A percentile compares a stretch with the other conserved stretches of the same genome.
These are phyloP conservation scores for Daldinia childiae DNA, from an alignment of 495 filamentous ascomycete genomes.

Conservation along the genomic window DNA sequence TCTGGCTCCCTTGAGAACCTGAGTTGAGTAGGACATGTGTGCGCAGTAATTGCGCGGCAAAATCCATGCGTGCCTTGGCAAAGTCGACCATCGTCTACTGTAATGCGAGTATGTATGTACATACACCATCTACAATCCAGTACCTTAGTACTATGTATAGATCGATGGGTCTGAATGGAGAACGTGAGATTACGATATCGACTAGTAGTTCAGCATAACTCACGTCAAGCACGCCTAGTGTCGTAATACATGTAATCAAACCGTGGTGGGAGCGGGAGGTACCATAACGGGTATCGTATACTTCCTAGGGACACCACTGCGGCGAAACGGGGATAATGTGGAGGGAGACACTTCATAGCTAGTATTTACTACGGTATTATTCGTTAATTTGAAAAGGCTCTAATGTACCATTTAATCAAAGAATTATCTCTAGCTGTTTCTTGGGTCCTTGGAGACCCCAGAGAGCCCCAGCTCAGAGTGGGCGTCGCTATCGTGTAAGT, in stretches of 20 bases:
- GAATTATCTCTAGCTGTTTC: constrained; percentile 30
- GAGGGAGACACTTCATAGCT: constrained; percentile 27
- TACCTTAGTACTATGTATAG: constrained; percentile 11
- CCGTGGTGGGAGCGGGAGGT: constrained; percentile 10
- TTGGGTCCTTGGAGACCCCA: constrained; percentile 39
- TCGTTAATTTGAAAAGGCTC: constrained; percentile 22
- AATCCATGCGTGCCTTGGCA: constrained; percentile 41
- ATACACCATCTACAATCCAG: constrained; percentile 2
- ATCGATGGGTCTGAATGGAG: constrained; percentile 31
- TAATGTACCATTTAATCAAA: constrained; percentile 38
- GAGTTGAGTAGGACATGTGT: constrained; percentile 35
- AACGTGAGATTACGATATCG: constrained; percentile 36
- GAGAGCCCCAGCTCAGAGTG: constrained; percentile 32
- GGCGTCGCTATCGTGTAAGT: constrained; percentile 24
- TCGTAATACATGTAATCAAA: constrained; percentile 29
- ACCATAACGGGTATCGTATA: constrained; percentile 35
- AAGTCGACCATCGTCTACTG: constrained; percentile 1
- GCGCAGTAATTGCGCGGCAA: constrained; percentile 44
- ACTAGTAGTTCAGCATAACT: constrained; percentile 31
- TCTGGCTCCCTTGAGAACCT: constrained; percentile 20
- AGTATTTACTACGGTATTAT: constrained; percentile 28
- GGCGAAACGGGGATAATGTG: constrained; percentile 41
- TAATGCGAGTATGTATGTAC: constrained; percentile 3
- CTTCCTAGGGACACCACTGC: constrained; percentile 33
- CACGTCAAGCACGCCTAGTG: constrained; percentile 7